Evolutionary conservation across 1,284 basidiomycete species (phyloP), one percentile per base, ranked within the genome.

Genomic region (Athelia psychrophila): DNA sequence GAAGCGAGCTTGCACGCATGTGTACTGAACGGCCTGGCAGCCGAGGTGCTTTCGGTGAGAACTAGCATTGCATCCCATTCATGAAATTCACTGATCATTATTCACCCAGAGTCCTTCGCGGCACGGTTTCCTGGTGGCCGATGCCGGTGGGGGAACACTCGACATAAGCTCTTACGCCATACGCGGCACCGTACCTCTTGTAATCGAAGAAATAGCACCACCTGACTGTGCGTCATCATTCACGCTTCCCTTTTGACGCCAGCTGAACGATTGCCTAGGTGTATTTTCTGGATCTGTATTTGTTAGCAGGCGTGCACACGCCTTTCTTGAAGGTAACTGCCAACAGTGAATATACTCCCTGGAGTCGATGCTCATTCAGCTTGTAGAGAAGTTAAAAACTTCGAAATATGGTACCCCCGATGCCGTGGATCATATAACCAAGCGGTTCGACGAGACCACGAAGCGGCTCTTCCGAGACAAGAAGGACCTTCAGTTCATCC

Each of bases 261-360:
- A 32, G 59, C 51, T 49, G 48, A 20, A 30, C 5, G 6, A 49
- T 52, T 32, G 30, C 38, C 25, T 55, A 87, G 84, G 85, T 65
- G 78, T 88, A 36, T 90, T 90, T 64, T 84, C 86, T 50, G 87
- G 87, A 19, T 88, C 87, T 5, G 84, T 90, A n/a, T 90, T 90
- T 63, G 88, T 90, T 42, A 87, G 84, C 63, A 74, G 86, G 50
- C 69, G 87, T 47, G 86, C 86, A 19, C 71, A 85, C 56, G 77
- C 77, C 46, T 87, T 88, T 60, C 70, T 90, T 20, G 81, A 82
- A 69, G 83, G 86, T 84, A 51, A 22, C 64, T 58, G 20, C 12
- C n/a, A 23, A 45, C 32, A 24, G 12, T 42, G 15, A 16, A 18
- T 52, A 25, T 46, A 48, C 32, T 44, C 52, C 33, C 38, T 40